Base-by-base conservation (phyloP, 768 basidiomycete genomes). In the Suillus subaureus region DNA sequence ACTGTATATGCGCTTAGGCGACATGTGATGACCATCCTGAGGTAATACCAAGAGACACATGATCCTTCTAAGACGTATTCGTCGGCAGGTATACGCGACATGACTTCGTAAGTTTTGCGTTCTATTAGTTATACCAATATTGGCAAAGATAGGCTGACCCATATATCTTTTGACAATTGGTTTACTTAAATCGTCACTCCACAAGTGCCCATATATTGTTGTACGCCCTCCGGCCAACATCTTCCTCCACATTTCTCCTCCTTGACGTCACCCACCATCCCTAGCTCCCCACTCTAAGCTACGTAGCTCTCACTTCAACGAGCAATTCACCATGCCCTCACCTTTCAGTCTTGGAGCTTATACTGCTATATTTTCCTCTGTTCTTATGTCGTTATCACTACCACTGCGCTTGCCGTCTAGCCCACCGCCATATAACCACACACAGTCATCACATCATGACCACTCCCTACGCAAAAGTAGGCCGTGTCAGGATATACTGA, bases 391-490 rank as follows among this genome's bases (percentile, higher is more conserved):
- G 21, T 37, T 43, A 5, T 28, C 18, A 7, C 55, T 40, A 7
- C 42, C 16, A 5, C 35, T 62, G 9, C 42, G 21, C 21, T 45
- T 61, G n/a, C 15, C 42, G 23, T 63, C 63, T 16, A n/a, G 39
- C 8, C 33, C 26, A 9, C 63, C 64, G 5, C 64, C 66, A 31
- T 66, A 61, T 52, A 51, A 64, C 45, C 57, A 65, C 52, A 49
- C 23, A 42, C 33, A 23, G 13, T 31, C 45, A 52, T 39, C 16
- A 21, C 23, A 35, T 23, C 23, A 45, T 18, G 28, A 63, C 39
- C 18, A 35, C 15, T 18, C 31, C 16, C 35, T 6, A 45, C 57
- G 15, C 18, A 6, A 15, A 18, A 40, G 63, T n/a, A 3, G n/a
- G 15, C 15, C 7, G 18, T 42, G 33, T 26, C 16, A 65, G 37